Conservation (phyloP, 768 basidiomycete genomes). For the Russula sp. region DNA sequence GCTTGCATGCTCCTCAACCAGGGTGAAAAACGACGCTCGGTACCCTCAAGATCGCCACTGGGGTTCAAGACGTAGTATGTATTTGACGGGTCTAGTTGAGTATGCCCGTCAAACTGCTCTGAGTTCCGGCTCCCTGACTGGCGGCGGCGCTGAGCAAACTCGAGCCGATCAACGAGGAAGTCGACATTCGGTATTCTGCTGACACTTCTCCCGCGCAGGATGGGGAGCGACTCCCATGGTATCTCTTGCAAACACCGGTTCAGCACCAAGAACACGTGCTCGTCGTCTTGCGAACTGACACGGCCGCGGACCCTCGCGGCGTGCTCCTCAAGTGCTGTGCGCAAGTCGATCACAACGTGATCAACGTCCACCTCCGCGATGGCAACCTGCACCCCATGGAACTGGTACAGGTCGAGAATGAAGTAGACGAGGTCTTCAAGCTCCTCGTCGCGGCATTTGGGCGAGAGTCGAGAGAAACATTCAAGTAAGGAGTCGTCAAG, state of each 20-base stretch:
- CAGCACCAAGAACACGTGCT: conserved; percentile 82
- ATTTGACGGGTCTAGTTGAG: conserved; percentile 56
- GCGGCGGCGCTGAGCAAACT: conserved; percentile 43
- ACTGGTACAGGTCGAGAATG: conserved; percentile 88
- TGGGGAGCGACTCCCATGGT: conserved; percentile 95
- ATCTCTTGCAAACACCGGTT: conserved; percentile 86
- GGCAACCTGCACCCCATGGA: conserved; percentile 84
- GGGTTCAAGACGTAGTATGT: conserved; percentile 88
- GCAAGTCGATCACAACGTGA: conserved; percentile 83
- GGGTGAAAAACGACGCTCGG: conserved; percentile 73
- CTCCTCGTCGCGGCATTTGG: conserved; percentile 86
- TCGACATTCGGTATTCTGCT: conserved; percentile 89
- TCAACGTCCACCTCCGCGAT: conserved; percentile 89
- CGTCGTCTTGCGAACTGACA: conserved; percentile 36
- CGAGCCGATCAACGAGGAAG: conserved; percentile 80
- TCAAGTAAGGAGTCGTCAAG: conserved; percentile 75
- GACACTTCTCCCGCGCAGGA: conserved; percentile 75
- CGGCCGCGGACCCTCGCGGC: conserved; percentile 35
- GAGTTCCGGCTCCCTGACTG: conserved; percentile 31
- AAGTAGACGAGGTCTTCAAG: conserved; percentile 94
- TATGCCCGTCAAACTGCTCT: conserved; percentile 37
- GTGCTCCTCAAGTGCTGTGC: conserved; percentile 70
- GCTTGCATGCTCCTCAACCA: conserved; percentile 70
- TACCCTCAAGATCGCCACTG: conserved; percentile 80
- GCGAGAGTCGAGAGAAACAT: conserved; percentile 79